These are phyloP conservation scores for Hortaea werneckii DNA, from an alignment of 2,329 filamentous ascomycete genomes.

Conservation along the genomic window DNA sequence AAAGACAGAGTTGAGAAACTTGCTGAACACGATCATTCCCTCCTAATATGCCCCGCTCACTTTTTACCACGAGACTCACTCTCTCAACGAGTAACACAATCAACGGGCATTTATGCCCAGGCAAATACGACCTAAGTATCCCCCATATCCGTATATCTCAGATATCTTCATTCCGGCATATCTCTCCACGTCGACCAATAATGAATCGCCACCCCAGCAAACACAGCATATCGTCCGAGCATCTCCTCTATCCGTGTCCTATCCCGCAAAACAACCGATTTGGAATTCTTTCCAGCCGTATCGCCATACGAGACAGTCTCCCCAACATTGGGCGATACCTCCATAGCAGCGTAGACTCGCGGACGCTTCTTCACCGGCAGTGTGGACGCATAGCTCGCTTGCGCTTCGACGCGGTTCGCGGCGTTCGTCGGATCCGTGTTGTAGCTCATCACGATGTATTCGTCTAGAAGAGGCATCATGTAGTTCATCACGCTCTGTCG, in stretches of 20 bases:
- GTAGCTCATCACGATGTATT: conserved; percentile 11
- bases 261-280: neutral
- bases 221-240: conserved; percentile 1
- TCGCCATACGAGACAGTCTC: neutral
- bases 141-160: too few species aligned
- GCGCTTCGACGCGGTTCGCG: neutral
- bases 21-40: too few species aligned
- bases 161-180: neutral
- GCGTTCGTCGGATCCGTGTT: conserved; percentile 4
- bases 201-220: conserved; percentile 4
- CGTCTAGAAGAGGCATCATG: conserved; percentile 9
- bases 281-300: neutral
- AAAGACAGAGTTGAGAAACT: too few species aligned
- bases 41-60: too few species aligned
- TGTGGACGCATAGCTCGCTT: conserved; percentile 5
- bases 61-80: too few species aligned
- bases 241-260: neutral
- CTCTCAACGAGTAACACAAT: too few species aligned
- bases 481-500: conserved; percentile 6
- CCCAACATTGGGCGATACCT: neutral
- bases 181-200: neutral
- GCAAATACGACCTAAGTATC: too few species aligned
- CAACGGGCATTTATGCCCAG: too few species aligned
- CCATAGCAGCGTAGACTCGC: neutral
- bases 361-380: neutral